A percentile compares a stretch with the other conserved stretches of the same genome.
Conservation (phyloP, 495 filamentous ascomycete species). For the Xylaria grammica region DNA sequence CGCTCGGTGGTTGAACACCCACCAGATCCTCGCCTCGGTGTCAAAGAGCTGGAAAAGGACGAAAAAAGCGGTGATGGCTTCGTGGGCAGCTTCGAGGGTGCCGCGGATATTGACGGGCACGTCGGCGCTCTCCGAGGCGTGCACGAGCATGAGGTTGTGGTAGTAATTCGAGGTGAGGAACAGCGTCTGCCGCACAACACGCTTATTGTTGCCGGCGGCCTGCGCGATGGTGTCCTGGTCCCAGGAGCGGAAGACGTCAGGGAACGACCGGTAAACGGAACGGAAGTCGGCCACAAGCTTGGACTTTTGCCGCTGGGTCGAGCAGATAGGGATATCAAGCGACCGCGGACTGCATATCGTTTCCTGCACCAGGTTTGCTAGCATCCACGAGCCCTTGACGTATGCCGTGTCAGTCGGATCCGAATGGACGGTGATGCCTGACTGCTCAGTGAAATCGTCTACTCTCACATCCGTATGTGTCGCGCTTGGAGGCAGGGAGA, state of each 20-base stretch:
- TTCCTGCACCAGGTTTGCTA: constrained; percentile 73
- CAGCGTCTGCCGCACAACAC: constrained; percentile 68
- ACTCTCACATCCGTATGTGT: constrained; percentile 74
- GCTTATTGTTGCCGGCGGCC: constrained; percentile 57
- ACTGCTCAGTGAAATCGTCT: constrained; percentile 63
- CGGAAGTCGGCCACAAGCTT: constrained; percentile 66
- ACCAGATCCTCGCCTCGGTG: constrained; percentile 72
- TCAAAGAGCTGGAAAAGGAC: constrained; percentile 66
- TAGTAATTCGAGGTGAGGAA: constrained; percentile 74
- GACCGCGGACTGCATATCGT: constrained; percentile 70
- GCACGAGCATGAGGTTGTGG: constrained; percentile 74
- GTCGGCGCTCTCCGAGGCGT: constrained; percentile 63
- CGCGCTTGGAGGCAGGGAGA: constrained; percentile 72
- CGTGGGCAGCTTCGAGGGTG: constrained; percentile 71
- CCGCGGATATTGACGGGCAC: constrained; percentile 66
- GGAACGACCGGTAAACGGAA: constrained; percentile 66
- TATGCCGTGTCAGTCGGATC: constrained; percentile 67
- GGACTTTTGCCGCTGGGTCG: constrained; percentile 61
- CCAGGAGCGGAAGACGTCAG: constrained; percentile 65
- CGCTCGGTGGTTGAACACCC: constrained; percentile 76
- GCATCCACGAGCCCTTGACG: constrained; percentile 71
- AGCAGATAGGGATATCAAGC: constrained; percentile 66
- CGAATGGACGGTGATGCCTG: constrained; percentile 50
- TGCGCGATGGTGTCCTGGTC: constrained; percentile 57
- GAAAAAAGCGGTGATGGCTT: constrained; percentile 68